Percentiles rank a stretch among this genome's conserved stretches.
Conservation (phyloP, 768 basidiomycete species). For the Chlorophyllum brunneum region DNA sequence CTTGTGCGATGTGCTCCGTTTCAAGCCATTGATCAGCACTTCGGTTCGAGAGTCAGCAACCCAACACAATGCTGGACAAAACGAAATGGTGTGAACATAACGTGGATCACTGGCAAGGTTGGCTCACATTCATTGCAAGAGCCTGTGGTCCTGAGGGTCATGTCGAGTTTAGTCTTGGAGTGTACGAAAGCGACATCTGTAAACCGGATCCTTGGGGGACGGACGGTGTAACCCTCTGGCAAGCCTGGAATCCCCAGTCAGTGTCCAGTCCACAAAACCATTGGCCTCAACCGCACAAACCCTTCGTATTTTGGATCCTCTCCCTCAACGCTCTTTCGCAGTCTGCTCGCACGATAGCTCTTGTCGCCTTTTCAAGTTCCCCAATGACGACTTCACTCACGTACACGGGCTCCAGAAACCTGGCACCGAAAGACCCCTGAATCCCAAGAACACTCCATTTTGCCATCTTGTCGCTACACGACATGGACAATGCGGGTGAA, state of each 20-base stretch:
- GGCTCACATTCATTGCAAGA: slow-evolving; percentile 71
- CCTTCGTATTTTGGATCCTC: slow-evolving; percentile 42
- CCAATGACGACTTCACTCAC: slow-evolving; percentile 67
- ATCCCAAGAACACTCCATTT: slow-evolving; percentile 81
- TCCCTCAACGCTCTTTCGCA: slow-evolving; percentile 34
- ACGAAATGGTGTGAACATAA: neutral
- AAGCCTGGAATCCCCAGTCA: slow-evolving; percentile 33
- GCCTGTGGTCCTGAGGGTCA: slow-evolving; percentile 20
- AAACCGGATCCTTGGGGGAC: slow-evolving; percentile 51
- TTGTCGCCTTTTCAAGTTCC: slow-evolving; percentile 32
- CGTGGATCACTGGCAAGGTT: neutral
- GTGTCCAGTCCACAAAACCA: neutral
- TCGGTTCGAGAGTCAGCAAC: slow-evolving; percentile 54
- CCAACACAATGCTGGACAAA: slow-evolving; percentile 64
- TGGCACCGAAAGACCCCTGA: slow-evolving; percentile 74
- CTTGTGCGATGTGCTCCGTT: slow-evolving; percentile 72
- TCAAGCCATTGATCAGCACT: slow-evolving; percentile 75
- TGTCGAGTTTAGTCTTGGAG: slow-evolving; percentile 37
- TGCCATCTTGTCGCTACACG: slow-evolving; percentile 94
- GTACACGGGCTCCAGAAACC: slow-evolving; percentile 58
- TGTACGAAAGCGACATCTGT: slow-evolving; percentile 58
- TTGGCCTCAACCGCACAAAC: slow-evolving; percentile 25
- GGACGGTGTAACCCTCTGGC: slow-evolving; percentile 43
- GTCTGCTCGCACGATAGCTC: slow-evolving; percentile 66
- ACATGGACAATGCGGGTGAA: slow-evolving; percentile 78